Evolutionary conservation across 345 rosid genomes (phyloP).

Genomic region (Triadica sebifera): DNA sequence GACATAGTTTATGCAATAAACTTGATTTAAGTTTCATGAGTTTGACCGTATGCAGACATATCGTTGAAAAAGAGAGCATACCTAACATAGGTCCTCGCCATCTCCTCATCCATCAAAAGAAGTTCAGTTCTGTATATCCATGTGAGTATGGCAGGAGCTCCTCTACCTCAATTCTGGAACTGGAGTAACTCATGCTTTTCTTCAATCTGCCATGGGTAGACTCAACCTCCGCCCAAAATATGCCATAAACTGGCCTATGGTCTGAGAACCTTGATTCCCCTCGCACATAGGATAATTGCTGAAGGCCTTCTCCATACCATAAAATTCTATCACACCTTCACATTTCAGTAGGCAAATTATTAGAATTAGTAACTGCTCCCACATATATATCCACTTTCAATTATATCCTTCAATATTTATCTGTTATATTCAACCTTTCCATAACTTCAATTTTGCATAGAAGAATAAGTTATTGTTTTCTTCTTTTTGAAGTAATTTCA

Average conservation of each 20-base stretch:
- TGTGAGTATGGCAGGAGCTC: constrained; percentile 86
- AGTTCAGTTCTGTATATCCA: constrained; percentile 91
- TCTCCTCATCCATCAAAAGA: constrained; percentile 49
- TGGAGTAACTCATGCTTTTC: constrained; percentile 69
- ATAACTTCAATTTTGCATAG: too few species aligned
- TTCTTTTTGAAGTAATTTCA: not conserved
- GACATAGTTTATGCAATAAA: not conserved
- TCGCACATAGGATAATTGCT: constrained; percentile 79
- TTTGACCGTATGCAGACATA: not conserved
- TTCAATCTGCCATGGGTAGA: constrained; percentile 68
- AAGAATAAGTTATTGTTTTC: too few species aligned
- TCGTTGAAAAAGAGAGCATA: constrained; percentile 1
- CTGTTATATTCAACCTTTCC: too few species aligned
- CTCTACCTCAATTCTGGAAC: constrained; percentile 79
- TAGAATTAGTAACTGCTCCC: not conserved
- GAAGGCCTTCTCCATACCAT: constrained; percentile 97
- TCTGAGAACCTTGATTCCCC: constrained; percentile 97
- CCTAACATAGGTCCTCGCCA: constrained; percentile 4
- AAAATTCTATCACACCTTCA: constrained; percentile 92
- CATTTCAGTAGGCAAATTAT: constrained; percentile 20
- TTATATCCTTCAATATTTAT: too few species aligned
- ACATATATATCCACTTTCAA: too few species aligned
- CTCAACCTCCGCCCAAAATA: constrained; percentile 93
- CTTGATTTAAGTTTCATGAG: too few species aligned
- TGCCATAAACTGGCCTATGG: constrained; percentile 95